phyloP scores from a whole-genome alignment of 345 rosid genomes.

The Lumnitzera racemosa region DNA sequence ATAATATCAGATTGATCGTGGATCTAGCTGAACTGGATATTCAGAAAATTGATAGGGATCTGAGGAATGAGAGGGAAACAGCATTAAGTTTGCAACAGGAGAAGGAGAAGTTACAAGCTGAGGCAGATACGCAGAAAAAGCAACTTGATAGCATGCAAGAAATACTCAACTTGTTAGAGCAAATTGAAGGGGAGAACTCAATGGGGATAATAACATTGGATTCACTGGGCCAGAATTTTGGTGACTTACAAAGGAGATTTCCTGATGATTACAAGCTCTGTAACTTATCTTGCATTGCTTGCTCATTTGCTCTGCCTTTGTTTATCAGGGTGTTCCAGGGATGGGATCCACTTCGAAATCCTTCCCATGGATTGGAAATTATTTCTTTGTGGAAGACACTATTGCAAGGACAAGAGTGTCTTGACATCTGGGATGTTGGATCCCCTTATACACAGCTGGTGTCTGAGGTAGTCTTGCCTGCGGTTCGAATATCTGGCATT shows the following conservation, averaged over 20 bases:
- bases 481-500: slow-evolving; percentile 71
- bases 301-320: slow-evolving; percentile 66
- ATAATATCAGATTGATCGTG: slow-evolving; percentile 65
- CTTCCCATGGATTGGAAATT: slow-evolving; percentile 51
- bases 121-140: slow-evolving; percentile 39
- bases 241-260: slow-evolving; percentile 40
- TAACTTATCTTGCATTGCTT: slow-evolving; percentile 69
- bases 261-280: slow-evolving; percentile 71
- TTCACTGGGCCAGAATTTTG: slow-evolving; percentile 41
- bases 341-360: slow-evolving; percentile 83
- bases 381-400: slow-evolving; percentile 61
- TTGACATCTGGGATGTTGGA: slow-evolving; percentile 59
- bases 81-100: slow-evolving; percentile 80
- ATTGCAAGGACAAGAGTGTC: slow-evolving; percentile 52
- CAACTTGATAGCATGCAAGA: slow-evolving; percentile 60
- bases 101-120: slow-evolving; percentile 58
- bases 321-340: slow-evolving; percentile 85
- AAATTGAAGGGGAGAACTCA: slow-evolving; percentile 46
- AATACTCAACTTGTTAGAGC: slow-evolving; percentile 36
- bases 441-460: slow-evolving; percentile 70
- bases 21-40: slow-evolving; percentile 81
- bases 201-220: slow-evolving; percentile 60
- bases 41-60: slow-evolving; percentile 74
- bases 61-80: slow-evolving; percentile 78
- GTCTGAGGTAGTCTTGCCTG: slow-evolving; percentile 75